Base-by-base conservation (phyloP, 371 early-diverging fungal species). In the Choanephora cucurbitarum region DNA sequence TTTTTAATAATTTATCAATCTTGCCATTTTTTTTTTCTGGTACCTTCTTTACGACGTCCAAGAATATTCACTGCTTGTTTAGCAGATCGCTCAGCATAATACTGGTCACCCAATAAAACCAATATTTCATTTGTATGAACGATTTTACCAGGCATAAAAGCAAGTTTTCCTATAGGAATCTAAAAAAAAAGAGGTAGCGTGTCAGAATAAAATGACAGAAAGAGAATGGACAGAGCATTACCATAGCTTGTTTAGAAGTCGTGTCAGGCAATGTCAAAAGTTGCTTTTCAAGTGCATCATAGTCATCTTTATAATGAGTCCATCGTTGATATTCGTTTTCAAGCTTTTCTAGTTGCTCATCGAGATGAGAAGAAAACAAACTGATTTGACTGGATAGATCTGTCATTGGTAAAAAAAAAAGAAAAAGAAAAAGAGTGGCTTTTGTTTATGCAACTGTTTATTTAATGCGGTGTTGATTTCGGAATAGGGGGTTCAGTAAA, bases 101-200 rank as follows among this genome's bases (percentile, higher is more conserved):
- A 95, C 68, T 94, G 90, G 49, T 91, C 95, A 22, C 97, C 97
- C 44, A 96, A 78, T 23, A 88, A 65, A 0, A 91, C 93, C 21
- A 88, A 65, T 11, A 96, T 81, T 67, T 95, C 95, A 62, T 95
- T 94, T 7, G 97, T 95, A 60, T 92, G 91, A 28, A 93, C 72
- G 7, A 96, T 51, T 51, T 88, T 81, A 34, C 95, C 97, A 5
- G 91, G 91, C 83, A 93, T 89, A 68, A 94, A 95, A 0, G 97
- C 97, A 28, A 93, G 55, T 40, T 82, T 84, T 0, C 95, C 94
- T 10, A 92, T 57, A 0, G 93, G 93, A 0, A 94, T 84, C 85
- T 88, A 69, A n/a, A n/a, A n/a, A n/a, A n/a, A n/a, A n/a, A 31
- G 40, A 15, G 11, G 1, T 14, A 0, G 31, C 31, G 14, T 7